Evolutionary conservation across 208 protist species (phyloP), one percentile per base, ranked within the genome.

Genomic region (Leishmania major): DNA sequence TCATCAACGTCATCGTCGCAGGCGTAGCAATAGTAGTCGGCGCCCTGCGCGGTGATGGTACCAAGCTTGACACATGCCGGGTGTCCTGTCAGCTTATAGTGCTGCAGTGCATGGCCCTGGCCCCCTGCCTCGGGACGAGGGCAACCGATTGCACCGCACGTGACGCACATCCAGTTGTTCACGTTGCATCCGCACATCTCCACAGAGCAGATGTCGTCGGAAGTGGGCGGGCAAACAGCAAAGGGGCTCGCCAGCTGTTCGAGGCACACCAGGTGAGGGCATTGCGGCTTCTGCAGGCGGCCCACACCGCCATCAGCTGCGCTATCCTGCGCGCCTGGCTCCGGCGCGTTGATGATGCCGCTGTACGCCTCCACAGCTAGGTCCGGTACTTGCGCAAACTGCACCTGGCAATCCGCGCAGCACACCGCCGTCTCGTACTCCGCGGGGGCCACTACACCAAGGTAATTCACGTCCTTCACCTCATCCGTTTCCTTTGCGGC

Each of bases 91-190:
- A 69, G 49, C 70, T 89, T 53, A 76, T 93, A 95, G 90, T 99
- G 98, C 59, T 96, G 84, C 28, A 99, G 79, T 0, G 98, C 99
- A 88, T 99, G 98, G 8, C 90, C 94, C 73, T 98, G 98, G 43
- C 99, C 99, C 45, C 99, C 99, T 2, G 93, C 90, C 74, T 99
- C 98, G 67, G 93, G 89, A 22, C 91, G 99, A 59, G 98, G 97
- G 84, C 99, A 99, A 35, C 94, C 93, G 77, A 99, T 88, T 49
- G 90, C 83, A 40, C 98, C 98, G 80, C 96, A 98, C 31, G 97
- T 97, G 73, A 99, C 86, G 87, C 96, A 98, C 88, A 99, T 94
- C 98, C 98, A 99, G 78, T 99, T 96, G 87, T 99, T 99, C 49
- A 92, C 72, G 22, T n/a, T 78, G 77, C 97, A 95, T 4, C 88